Base-by-base conservation (phyloP, 495 filamentous ascomycete genomes). In the Neurospora sp. region DNA sequence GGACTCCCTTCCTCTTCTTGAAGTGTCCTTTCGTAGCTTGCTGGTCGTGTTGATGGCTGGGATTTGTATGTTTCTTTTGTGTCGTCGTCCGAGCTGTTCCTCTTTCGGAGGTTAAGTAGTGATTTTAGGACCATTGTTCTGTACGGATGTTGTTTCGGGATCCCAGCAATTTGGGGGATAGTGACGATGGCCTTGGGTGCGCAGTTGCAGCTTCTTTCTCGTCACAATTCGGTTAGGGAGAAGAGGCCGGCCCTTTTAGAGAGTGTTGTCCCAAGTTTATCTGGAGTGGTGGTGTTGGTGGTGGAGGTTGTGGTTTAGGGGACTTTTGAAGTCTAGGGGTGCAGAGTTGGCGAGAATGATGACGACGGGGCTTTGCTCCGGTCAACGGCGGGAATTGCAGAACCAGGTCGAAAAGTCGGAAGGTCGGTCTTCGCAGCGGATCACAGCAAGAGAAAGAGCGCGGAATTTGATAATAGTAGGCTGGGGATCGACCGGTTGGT, bases 1-100 rank as follows among this genome's bases (percentile, higher is more conserved):
- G 75, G 75, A 10, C 69, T 69, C 31, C 70, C 31, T 65, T 27
- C 70, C 44, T 71, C 42, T 35, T 9, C 42, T 12, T 39, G 70
- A 3, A 71, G 44, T 10, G 44, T 35, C 20, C 10, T 14, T 65
- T 65, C 53, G 10, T 7, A 65, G 53, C 53, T 65, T 65, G 41
- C 31, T 27, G 44, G 27, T 44, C 39, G 72, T 39, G 42, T 41
- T 61, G 45, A 68, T 22, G 42, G n/a, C 44, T 45, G 20, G 27
- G 53, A 16, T 35, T 14, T 35, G 53, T 65, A 65, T 65, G 27
- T 27, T 65, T 65, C 53, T 16, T 65, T 65, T 7, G 53, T 35
- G 7, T 65, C 27, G 27, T 65, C 53, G 14, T 65, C 53, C 27
- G 27, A 35, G 53, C 27, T 65, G 53, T 18, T 65, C 27, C 53